Evolutionary conservation across 2,329 filamentous ascomycete species (phyloP).

Genomic region (Alternaria arborescens): DNA sequence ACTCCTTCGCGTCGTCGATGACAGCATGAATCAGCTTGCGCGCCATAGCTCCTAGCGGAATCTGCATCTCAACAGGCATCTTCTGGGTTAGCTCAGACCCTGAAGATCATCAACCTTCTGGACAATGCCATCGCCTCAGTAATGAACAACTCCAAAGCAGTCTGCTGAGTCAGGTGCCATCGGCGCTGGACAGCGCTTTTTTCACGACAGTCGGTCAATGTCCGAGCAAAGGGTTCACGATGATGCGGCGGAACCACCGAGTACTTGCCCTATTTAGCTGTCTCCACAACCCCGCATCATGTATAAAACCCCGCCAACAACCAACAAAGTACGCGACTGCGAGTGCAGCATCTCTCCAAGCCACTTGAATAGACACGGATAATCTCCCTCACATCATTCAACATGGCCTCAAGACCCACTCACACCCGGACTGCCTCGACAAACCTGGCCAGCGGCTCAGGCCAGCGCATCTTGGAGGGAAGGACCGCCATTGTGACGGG

Average conservation of each 20-base stretch:
- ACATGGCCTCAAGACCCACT: constrained; percentile 50
- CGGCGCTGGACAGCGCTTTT: background rate
- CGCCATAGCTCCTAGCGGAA: constrained; percentile 5
- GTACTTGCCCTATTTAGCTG: constrained; percentile 24
- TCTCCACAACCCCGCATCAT: constrained; percentile 28
- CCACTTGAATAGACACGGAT: background rate
- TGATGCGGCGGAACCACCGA: constrained; percentile 27
- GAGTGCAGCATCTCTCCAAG: background rate
- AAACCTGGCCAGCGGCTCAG: constrained; percentile 46
- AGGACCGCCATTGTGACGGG: constrained; percentile 84
- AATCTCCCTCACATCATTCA: constrained; percentile 14
- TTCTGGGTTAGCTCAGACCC: constrained; percentile 14
- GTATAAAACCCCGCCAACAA: constrained; percentile 32
- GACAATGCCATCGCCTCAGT: constrained; percentile 5
- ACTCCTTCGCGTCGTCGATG: background rate
- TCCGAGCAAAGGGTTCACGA: constrained; percentile 7
- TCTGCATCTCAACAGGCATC: constrained; percentile 7
- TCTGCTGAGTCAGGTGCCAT: background rate
- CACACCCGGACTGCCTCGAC: constrained; percentile 50
- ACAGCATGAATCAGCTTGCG: constrained; percentile 7
- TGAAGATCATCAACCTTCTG: constrained; percentile 11
- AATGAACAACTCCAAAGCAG: background rate
- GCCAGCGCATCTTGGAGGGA: constrained; percentile 63
- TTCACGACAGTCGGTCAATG: constrained; percentile 10
- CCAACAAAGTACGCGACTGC: background rate